A percentile compares a stretch with the other conserved stretches of the same genome.
Evolutionary conservation across 2,329 filamentous ascomycete species (phyloP).

Genomic region (Aspergillus amoenus): DNA sequence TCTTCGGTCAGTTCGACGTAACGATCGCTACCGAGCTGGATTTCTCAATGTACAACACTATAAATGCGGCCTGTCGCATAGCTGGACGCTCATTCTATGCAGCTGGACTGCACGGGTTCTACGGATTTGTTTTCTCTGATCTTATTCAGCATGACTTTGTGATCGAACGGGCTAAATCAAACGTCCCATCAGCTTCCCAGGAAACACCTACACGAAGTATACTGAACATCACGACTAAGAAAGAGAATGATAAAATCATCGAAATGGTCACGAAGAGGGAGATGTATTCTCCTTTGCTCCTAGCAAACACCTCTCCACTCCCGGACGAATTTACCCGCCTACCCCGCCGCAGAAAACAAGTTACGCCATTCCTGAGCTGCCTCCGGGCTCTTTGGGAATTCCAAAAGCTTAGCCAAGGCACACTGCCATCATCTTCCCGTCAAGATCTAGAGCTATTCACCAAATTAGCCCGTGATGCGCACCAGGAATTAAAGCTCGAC

Average conservation of each 20-base stretch:
- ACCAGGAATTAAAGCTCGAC: conserved; percentile 71
- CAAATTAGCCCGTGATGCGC: conserved; percentile 71
- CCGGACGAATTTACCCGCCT: conserved; percentile 68
- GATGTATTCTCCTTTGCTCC: conserved; percentile 79
- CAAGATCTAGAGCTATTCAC: conserved; percentile 76
- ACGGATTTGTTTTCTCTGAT: conserved; percentile 93
- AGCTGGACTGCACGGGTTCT: conserved; percentile 81
- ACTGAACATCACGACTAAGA: conserved; percentile 67
- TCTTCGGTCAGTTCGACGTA: conserved; percentile 77
- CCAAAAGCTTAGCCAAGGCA: conserved; percentile 57
- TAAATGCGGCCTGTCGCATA: conserved; percentile 84
- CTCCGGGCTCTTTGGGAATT: conserved; percentile 91
- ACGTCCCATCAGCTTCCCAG: conserved; percentile 60
- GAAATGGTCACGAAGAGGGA: conserved; percentile 93
- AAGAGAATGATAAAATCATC: conserved; percentile 68
- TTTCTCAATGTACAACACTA: conserved; percentile 68
- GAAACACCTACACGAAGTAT: conserved; percentile 80
- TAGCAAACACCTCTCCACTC: conserved; percentile 78
- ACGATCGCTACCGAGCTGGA: conserved; percentile 88
- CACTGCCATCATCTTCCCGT: conserved; percentile 55
- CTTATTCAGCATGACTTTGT: conserved; percentile 87
- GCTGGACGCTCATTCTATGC: conserved; percentile 83
- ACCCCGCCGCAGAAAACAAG: conserved; percentile 67
- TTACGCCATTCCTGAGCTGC: conserved; percentile 83
- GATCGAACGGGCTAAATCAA: conserved; percentile 80